A percentile compares a stretch with the other conserved stretches of the same genome.
Conservation (phyloP, 305 asterid genomes). For the Fraxinus albicans region DNA sequence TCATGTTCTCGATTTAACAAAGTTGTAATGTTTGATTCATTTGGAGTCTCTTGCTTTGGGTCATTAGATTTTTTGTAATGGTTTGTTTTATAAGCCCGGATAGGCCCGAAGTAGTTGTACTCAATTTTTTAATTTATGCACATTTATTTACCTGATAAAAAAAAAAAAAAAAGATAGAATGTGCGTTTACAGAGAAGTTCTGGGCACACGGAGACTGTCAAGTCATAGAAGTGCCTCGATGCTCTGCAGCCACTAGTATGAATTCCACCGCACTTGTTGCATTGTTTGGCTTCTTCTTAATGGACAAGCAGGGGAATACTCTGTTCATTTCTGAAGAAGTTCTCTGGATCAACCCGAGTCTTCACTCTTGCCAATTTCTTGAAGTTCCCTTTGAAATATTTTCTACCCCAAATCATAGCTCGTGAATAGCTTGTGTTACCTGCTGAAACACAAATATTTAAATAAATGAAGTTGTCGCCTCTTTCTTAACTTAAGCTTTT, state of each 20-base stretch:
- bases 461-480: not conserved
- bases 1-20: not conserved
- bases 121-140: not conserved
- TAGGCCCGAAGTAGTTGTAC: not conserved
- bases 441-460: not conserved
- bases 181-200: not conserved
- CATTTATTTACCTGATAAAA: not conserved
- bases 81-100: not conserved
- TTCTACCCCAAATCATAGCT: conserved; percentile 44
- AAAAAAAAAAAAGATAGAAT: not conserved
- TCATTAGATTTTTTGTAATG: not conserved
- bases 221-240: not conserved
- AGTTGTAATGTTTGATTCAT: not conserved
- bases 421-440: conserved; percentile 28
- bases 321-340: conserved; percentile 42
- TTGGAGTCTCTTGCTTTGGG: not conserved
- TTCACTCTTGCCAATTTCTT: conserved; percentile 43
- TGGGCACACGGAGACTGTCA: not conserved
- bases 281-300: not conserved
- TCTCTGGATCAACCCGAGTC: conserved; percentile 35
- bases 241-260: not conserved
- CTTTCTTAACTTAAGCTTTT: not conserved
- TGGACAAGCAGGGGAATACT: conserved; percentile 34
- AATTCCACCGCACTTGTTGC: not conserved
- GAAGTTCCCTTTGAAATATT: conserved; percentile 45